Conservation (phyloP, 768 basidiomycete genomes). For the Solioccasus polychromus region DNA sequence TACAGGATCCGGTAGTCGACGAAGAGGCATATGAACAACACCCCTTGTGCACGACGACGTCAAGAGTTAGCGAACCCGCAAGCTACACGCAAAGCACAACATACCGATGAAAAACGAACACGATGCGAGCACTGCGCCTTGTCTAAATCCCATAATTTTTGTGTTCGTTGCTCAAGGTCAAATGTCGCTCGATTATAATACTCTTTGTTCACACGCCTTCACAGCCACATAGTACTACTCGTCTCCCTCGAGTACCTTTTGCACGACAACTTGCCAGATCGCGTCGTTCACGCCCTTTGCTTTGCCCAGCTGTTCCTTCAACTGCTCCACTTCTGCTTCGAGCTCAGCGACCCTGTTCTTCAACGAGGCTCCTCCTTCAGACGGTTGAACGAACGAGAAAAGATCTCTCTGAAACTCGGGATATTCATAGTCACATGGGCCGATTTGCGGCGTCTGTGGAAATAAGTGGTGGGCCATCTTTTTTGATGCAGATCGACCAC, state of each 20-base stretch:
- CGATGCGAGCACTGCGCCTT: slow-evolving; percentile 84
- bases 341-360: slow-evolving; percentile 64
- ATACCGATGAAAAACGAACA: slow-evolving; percentile 88
- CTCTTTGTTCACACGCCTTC: slow-evolving; percentile 18
- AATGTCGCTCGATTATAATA: background rate
- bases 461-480: background rate
- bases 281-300: slow-evolving; percentile 91
- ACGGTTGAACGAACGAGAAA: slow-evolving; percentile 57
- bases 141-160: slow-evolving; percentile 82
- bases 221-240: slow-evolving; percentile 21
- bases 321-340: slow-evolving; percentile 62
- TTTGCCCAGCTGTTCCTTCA: slow-evolving; percentile 70
- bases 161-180: background rate
- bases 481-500: background rate
- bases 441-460: slow-evolving; percentile 17
- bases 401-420: slow-evolving; percentile 58
- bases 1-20: slow-evolving; percentile 87
- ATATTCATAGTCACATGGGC: slow-evolving; percentile 37
- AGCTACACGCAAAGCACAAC: slow-evolving; percentile 28
- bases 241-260: slow-evolving; percentile 45
- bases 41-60: slow-evolving; percentile 43
- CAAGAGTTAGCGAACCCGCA: slow-evolving; percentile 1
- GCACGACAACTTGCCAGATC: slow-evolving; percentile 89
- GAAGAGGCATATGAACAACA: slow-evolving; percentile 81
- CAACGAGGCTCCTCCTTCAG: slow-evolving; percentile 34